Evolutionary conservation across 2,329 filamentous ascomycete genomes (phyloP).

Genomic region (Talaromyces sp.): DNA sequence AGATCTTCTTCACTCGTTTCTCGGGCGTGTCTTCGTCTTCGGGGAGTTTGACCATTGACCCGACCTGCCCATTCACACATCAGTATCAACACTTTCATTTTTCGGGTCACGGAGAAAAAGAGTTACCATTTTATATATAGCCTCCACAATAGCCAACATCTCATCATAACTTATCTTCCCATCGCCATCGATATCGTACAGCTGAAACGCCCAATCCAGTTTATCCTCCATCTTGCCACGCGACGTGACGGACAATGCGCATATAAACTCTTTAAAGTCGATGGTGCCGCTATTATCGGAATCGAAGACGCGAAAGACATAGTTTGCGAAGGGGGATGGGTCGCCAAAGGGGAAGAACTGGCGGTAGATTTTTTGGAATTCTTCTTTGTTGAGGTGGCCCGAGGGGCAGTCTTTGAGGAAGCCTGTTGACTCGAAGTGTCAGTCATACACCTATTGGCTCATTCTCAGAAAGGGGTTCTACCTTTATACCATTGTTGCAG

Average conservation of each 20-base stretch:
- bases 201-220: slow-evolving; percentile 97
- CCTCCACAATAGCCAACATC: slow-evolving; percentile 98
- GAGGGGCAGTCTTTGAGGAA: slow-evolving; percentile 98
- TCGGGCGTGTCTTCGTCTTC: slow-evolving; percentile 98
- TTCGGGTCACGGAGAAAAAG: slow-evolving; percentile 4
- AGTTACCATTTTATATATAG: slow-evolving; percentile 97
- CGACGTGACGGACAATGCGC: slow-evolving; percentile 92
- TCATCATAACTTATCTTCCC: slow-evolving; percentile 99
- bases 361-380: slow-evolving; percentile 99
- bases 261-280: slow-evolving; percentile 99
- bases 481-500: slow-evolving; percentile 99
- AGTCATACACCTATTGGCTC: neutral
- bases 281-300: slow-evolving; percentile 96
- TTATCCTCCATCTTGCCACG: slow-evolving; percentile 99
- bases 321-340: slow-evolving; percentile 94
- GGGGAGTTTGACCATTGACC: slow-evolving; percentile 97
- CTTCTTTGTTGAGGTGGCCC: slow-evolving; percentile 93
- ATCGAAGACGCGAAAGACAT: slow-evolving; percentile 99
- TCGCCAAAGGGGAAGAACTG: slow-evolving; percentile 99
- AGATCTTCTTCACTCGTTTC: slow-evolving; percentile 97
- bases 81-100: slow-evolving; percentile 14
- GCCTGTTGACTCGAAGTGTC: slow-evolving; percentile 52
- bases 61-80: slow-evolving; percentile 60
- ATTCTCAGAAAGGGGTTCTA: slow-evolving; percentile 42
- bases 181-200: slow-evolving; percentile 98